Conservation (phyloP, 2,329 filamentous ascomycete species). For the Fusarium metavorans region DNA sequence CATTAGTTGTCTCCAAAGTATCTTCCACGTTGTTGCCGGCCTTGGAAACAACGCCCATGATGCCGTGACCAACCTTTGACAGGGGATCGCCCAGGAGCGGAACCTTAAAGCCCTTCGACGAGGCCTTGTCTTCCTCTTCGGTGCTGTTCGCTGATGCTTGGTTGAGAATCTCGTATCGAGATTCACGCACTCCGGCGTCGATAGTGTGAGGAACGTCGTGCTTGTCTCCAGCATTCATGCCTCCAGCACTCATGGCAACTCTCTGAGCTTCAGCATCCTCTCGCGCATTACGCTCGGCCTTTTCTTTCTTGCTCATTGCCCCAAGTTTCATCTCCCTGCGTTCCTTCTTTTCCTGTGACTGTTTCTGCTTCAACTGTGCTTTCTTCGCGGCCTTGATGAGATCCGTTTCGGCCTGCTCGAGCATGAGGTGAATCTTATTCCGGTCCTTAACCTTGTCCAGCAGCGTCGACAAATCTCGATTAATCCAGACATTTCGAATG, state of each 20-base stretch:
- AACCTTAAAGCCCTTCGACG: constrained; percentile 45
- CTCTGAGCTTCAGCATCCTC: constrained; percentile 63
- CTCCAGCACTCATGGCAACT: constrained; percentile 62
- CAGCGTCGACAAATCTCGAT: constrained; percentile 86
- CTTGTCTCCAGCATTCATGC: constrained; percentile 65
- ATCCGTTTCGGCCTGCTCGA: constrained; percentile 87
- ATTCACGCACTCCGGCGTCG: constrained; percentile 59
- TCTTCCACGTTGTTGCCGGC: constrained; percentile 63
- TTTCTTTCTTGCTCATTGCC: constrained; percentile 64
- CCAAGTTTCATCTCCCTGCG: constrained; percentile 65
- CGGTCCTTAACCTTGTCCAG: constrained; percentile 85
- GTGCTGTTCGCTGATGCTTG: constrained; percentile 11
- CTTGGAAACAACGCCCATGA: constrained; percentile 59
- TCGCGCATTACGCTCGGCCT: constrained; percentile 57
- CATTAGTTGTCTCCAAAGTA: constrained; percentile 67
- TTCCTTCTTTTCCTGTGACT: constrained; percentile 73
- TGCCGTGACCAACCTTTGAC: constrained; percentile 61
- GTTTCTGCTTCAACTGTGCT: constrained; percentile 76
- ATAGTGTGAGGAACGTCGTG: constrained; percentile 66
- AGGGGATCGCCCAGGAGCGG: constrained; percentile 53
- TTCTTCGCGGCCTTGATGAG: constrained; percentile 85
- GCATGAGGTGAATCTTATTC: constrained; percentile 74
- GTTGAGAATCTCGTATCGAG: constrained; percentile 35
- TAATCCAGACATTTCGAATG: constrained; percentile 96
- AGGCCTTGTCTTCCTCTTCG: constrained; percentile 40